A percentile compares a stretch with the other conserved stretches of the same genome.
These are phyloP conservation scores for Geotrichum bryndzae DNA, from an alignment of 1,139 yeast species.

Conservation along the genomic window DNA sequence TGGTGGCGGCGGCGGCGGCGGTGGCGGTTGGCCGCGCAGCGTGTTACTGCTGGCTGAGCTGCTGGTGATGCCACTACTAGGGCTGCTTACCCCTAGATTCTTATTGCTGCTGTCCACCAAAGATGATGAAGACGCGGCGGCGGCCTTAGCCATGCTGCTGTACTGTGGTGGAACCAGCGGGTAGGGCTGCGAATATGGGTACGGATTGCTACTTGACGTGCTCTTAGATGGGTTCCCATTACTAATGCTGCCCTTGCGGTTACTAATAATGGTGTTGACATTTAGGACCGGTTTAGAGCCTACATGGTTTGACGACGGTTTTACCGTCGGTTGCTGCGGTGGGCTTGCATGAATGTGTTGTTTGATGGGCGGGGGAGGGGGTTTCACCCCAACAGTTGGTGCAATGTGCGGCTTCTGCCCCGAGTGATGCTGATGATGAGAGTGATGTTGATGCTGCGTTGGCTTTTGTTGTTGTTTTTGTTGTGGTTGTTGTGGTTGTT, in stretches of 20 bases:
- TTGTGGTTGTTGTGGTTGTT: background rate
- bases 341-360: background rate
- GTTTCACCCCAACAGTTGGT: background rate
- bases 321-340: background rate
- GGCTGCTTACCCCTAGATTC: background rate
- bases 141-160: conserved; percentile 2
- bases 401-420: background rate
- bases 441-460: background rate
- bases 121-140: conserved; percentile 3
- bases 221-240: background rate
- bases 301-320: background rate
- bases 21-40: conserved; percentile 1
- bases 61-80: background rate
- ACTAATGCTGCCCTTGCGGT: background rate
- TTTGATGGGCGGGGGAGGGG: background rate
- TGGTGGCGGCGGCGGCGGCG: conserved; percentile 8
- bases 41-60: background rate
- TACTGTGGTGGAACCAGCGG: conserved; percentile 4
- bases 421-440: background rate
- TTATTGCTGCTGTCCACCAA: background rate
- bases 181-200: conserved; percentile 3
- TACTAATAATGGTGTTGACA: background rate
- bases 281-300: background rate
- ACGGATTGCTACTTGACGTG: background rate
- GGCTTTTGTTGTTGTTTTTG: background rate